Evolutionary conservation across 129 eudicot species (phyloP), one percentile per base, ranked within the genome.

Genomic region (Arctium lappa): DNA sequence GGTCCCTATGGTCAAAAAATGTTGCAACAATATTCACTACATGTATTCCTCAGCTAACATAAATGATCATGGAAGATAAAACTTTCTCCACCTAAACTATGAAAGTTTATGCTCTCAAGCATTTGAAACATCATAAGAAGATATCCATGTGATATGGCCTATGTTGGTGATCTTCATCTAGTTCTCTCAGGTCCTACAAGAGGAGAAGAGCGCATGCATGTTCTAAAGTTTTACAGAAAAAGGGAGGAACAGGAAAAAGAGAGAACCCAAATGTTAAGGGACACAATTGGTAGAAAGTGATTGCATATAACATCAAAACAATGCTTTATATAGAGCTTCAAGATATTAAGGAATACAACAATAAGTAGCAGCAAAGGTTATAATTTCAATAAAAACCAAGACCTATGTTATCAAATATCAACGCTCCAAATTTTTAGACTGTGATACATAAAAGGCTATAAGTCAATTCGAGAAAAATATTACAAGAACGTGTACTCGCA

Each of bases 141-240:
- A 85, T 66, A 69, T 62, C 81, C 37, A 80, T 9, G 39, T 83
- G 30, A 76, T 69, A 77, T 78, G 80, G 80, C 80, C 77, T 81
- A 72, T 72, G 4, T 81, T 71, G 62, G 37, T 50, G 86, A 78
- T 74, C 88, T 82, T 85, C 92, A 87, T 82, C 87, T 85, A 86
- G 84, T 87, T 85, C 75, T 38, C 36, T 87, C 83, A 74, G 62
- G 69, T 82, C 92, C 90, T 89, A 88, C 89, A 86, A 86, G 84
- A 86, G 33, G 56, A 80, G 74, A 76, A 76, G 66, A 78, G 33
- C 70, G 53, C 13, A 32, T 32, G n/a, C 38, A 70, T 29, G 15
- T 33, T 71, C 18, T 11, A 48, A 71, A 33, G 75, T 33, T 71
- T 8, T 33, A 71, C 22, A 38, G n/a, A 71, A 71, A 71, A 38